Conservation (phyloP, 2,329 filamentous ascomycete genomes). For the Setomelanomma holmii region DNA sequence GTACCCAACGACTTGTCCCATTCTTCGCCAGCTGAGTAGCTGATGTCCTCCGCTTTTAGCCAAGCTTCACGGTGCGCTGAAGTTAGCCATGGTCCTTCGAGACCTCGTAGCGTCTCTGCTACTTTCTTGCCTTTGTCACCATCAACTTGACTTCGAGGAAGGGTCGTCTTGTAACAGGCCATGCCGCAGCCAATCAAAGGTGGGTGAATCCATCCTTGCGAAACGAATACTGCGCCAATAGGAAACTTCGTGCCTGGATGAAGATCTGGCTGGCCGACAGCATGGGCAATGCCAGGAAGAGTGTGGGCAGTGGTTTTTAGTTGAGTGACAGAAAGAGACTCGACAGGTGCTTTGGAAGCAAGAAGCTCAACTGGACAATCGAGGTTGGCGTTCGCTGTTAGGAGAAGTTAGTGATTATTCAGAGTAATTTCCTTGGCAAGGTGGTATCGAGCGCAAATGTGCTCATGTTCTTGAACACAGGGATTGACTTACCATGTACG, state of each 20-base stretch:
- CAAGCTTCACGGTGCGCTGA: conserved; percentile 35
- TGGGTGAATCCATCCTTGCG: conserved; percentile 46
- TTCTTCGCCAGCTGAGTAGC: conserved; percentile 35
- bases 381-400: conserved; percentile 24
- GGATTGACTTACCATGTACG: conserved; percentile 21
- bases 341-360: conserved; percentile 35
- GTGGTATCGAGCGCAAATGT: conserved; percentile 29
- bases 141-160: conserved; percentile 40
- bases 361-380: conserved; percentile 31
- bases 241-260: conserved; percentile 49
- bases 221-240: conserved; percentile 48
- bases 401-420: conserved; percentile 4
- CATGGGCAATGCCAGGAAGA: conserved; percentile 45
- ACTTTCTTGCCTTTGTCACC: conserved; percentile 44
- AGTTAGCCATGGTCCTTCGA: conserved; percentile 46
- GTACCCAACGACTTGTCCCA: conserved; percentile 47
- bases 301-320: conserved; percentile 38
- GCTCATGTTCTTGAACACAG: too few species aligned
- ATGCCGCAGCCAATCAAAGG: conserved; percentile 51
- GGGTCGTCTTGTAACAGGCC: conserved; percentile 47
- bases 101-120: conserved; percentile 43
- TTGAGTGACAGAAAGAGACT: conserved; percentile 40
- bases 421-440: neutral
- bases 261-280: conserved; percentile 47
- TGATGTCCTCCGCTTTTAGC: conserved; percentile 28